Base-by-base conservation (phyloP, 805 yeast species). In the Metschnikowia kofuensis region DNA sequence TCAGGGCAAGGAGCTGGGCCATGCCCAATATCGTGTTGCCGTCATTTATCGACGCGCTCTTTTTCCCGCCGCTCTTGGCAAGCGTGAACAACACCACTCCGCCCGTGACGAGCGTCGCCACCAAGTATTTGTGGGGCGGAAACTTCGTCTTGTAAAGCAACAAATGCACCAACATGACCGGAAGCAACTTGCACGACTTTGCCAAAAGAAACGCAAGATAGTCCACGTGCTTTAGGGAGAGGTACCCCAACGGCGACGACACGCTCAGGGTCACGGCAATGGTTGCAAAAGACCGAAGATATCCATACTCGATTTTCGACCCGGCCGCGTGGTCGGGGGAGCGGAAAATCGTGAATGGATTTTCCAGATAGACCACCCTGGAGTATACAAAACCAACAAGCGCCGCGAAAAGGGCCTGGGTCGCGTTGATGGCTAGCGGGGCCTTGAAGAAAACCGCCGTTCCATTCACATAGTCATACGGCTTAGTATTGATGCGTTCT, bases 121-220 rank as follows among this genome's bases (percentile, higher is more conserved):
- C 95, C 13, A 79, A 51, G 62, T 87, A 87, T 67, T 94, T 94
- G 68, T 84, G 82, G 2, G 66, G 47, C 0, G 97, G 90, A 65
- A 89, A 92, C 45, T 67, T 69, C 4, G 87, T 80, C 38, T 85
- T 75, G 68, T 90, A 92, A 11, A 88, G 58, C 13, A 82, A 56
- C 49, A 84, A 69, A 60, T 90, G 97, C 2, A 94, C 87, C 32
- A 87, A 63, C 85, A 94, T 83, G n/a, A 92, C 96, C 0, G 99
- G 99, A 21, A 94, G 81, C 65, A 94, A 76, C 61, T 94, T 94
- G 65, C 98, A 92, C 47, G 96, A 85, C 63, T 94, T 94, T 15
- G 97, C 96, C 52, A 94, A 76, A 53, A 92, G 77, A 58, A 81
- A 85, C 0, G 95, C 86, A 60, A 94, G 70, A 62, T 87, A 94